Percentiles rank a stretch among this genome's conserved stretches.
These are phyloP conservation scores for Scenedesmus sp. DNA, from an alignment of 163 green algal genomes.

Conservation along the genomic window DNA sequence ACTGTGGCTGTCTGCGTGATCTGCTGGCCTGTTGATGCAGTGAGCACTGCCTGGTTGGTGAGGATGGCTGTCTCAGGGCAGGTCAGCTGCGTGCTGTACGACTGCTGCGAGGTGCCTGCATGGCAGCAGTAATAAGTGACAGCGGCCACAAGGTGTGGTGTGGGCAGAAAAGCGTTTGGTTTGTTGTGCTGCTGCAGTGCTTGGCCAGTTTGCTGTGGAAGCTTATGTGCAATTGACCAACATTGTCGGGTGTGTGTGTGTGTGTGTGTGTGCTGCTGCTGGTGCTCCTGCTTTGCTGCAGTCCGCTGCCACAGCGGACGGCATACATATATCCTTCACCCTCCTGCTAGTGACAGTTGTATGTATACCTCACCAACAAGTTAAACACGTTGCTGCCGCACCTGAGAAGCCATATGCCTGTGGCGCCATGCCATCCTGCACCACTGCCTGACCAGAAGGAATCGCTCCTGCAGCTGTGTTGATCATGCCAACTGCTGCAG, in stretches of 20 bases:
- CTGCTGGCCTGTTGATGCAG: slow-evolving; percentile 47
- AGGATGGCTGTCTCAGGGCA: slow-evolving; percentile 41
- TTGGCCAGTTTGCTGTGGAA: too few relatives aligned
- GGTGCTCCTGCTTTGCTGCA: too few relatives aligned
- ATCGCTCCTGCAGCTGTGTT: slow-evolving; percentile 32
- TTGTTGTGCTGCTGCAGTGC: too few relatives aligned
- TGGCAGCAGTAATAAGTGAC: background rate
- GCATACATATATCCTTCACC: too few relatives aligned
- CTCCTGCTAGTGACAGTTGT: too few relatives aligned
- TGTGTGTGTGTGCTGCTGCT: too few relatives aligned
- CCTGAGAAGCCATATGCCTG: slow-evolving; percentile 30
- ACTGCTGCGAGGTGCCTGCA: slow-evolving; percentile 36
- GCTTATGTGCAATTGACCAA: too few relatives aligned
- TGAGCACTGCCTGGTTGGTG: slow-evolving; percentile 43
- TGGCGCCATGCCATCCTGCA: slow-evolving; percentile 43
- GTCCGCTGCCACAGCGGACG: too few relatives aligned
- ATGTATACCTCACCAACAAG: background rate
- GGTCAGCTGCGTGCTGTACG: slow-evolving; percentile 40
- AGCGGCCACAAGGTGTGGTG: too few relatives aligned
- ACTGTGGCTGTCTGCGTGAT: slow-evolving; percentile 43
- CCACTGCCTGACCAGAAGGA: slow-evolving; percentile 15
- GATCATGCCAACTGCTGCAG: slow-evolving; percentile 15
- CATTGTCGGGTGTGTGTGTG: too few relatives aligned
- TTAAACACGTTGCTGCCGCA: background rate
- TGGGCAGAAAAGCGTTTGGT: too few relatives aligned